These are phyloP conservation scores for Solanum aculeatissimum DNA, from an alignment of 305 asterid genomes.

Conservation along the genomic window DNA sequence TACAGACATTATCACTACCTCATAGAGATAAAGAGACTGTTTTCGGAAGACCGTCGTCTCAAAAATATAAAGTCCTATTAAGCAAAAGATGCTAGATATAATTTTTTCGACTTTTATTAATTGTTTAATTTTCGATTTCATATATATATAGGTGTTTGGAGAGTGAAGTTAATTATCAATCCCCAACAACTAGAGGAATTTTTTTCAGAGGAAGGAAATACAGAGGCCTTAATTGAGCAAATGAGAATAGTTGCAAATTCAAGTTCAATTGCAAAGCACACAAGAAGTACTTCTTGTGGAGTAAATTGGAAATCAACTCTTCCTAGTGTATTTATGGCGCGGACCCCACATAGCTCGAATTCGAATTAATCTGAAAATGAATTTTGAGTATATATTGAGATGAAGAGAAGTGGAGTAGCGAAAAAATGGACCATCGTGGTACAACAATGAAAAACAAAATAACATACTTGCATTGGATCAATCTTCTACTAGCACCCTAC, in stretches of 20 bases:
- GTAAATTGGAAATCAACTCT: constrained; percentile 13
- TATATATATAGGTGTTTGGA: constrained; percentile 36
- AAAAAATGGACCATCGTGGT: neutral
- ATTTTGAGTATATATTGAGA: neutral
- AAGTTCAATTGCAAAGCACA: neutral
- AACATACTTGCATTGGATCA: neutral
- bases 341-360: neutral
- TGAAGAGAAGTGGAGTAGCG: neutral
- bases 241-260: constrained; percentile 52
- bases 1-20: too few relatives aligned
- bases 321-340: constrained; percentile 1
- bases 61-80: too few relatives aligned
- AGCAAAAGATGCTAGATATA: too few relatives aligned
- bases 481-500: too few relatives aligned
- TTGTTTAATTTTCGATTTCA: neutral
- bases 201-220: constrained; percentile 42
- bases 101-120: too few relatives aligned
- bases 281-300: constrained; percentile 15
- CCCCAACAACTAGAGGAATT: constrained; percentile 43
- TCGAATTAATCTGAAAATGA: neutral
- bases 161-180: constrained; percentile 51
- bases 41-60: too few relatives aligned
- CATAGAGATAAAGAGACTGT: too few relatives aligned
- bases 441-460: neutral
- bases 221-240: constrained; percentile 59